A percentile compares a stretch with the other conserved stretches of the same genome.
Conservation (phyloP, 176 grass and related monocot genomes). For the Eleusine coracana region DNA sequence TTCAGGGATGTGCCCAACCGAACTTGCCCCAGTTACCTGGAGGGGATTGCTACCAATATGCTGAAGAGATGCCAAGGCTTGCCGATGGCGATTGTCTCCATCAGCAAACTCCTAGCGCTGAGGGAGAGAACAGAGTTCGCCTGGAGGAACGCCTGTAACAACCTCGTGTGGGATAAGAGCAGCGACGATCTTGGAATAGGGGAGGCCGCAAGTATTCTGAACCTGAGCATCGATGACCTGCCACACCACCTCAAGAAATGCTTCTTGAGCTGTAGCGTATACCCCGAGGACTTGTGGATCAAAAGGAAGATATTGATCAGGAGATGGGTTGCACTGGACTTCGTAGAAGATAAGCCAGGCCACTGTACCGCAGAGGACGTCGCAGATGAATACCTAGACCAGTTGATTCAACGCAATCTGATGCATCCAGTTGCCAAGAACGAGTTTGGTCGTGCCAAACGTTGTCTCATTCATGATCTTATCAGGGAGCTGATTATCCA, state of each 20-base stretch:
- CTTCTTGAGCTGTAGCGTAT: conserved; percentile 42
- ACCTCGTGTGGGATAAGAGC: background rate
- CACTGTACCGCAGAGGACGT: conserved; percentile 19
- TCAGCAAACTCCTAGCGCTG: background rate
- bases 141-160: background rate
- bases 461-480: background rate
- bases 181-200: background rate
- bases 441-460: background rate
- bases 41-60: background rate
- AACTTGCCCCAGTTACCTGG: background rate
- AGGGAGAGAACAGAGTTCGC: conserved; percentile 1
- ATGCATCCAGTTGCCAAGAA: background rate
- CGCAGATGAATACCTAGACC: background rate
- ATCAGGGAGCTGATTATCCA: background rate
- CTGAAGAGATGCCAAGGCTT: conserved; percentile 4
- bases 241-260: conserved; percentile 35
- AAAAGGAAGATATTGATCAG: conserved; percentile 24
- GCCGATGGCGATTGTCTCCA: conserved; percentile 35
- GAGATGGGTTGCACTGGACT: conserved; percentile 27
- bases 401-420: conserved; percentile 4
- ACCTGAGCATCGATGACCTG: conserved; percentile 36
- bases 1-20: background rate
- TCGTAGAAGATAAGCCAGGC: background rate
- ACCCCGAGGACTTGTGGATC: conserved; percentile 11
- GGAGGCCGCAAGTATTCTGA: background rate